Conservation (phyloP, 345 rosid species). For the Salix suchowensis region DNA sequence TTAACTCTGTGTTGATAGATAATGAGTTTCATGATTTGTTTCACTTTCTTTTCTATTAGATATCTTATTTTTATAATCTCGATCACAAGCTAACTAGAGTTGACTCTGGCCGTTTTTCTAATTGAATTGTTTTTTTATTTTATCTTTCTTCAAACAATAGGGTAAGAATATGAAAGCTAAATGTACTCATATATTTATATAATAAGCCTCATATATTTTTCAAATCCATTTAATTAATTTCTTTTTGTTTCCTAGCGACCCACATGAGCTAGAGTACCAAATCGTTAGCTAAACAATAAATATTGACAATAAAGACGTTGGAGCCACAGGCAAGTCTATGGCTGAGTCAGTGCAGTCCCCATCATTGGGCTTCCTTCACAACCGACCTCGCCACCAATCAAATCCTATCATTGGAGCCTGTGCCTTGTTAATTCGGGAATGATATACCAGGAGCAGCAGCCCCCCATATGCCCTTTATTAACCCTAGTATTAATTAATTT, state of each 20-base stretch:
- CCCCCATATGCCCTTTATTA: slow-evolving; percentile 1
- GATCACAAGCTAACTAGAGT: too few relatives aligned
- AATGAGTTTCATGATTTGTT: too few relatives aligned
- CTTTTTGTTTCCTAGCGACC: not conserved
- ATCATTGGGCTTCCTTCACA: not conserved
- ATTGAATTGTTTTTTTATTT: too few relatives aligned
- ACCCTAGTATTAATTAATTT: not conserved
- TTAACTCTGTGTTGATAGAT: too few relatives aligned
- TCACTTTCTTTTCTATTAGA: too few relatives aligned
- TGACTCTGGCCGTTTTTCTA: too few relatives aligned
- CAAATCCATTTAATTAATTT: too few relatives aligned
- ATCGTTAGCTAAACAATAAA: not conserved
- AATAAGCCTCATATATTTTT: too few relatives aligned
- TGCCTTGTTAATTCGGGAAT: slow-evolving; percentile 4
- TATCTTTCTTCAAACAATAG: too few relatives aligned
- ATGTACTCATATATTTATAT: too few relatives aligned
- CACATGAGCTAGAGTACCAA: not conserved
- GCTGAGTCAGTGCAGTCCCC: slow-evolving; percentile 6
- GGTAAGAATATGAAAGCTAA: too few relatives aligned
- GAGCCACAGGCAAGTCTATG: not conserved
- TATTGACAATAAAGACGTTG: not conserved
- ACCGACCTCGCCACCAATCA: slow-evolving; percentile 18
- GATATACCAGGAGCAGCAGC: not conserved
- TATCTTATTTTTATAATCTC: too few relatives aligned
- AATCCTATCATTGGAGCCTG: slow-evolving; percentile 26